These are phyloP conservation scores for Balansia obtecta DNA, from an alignment of 2,329 filamentous ascomycete genomes.

Conservation along the genomic window DNA sequence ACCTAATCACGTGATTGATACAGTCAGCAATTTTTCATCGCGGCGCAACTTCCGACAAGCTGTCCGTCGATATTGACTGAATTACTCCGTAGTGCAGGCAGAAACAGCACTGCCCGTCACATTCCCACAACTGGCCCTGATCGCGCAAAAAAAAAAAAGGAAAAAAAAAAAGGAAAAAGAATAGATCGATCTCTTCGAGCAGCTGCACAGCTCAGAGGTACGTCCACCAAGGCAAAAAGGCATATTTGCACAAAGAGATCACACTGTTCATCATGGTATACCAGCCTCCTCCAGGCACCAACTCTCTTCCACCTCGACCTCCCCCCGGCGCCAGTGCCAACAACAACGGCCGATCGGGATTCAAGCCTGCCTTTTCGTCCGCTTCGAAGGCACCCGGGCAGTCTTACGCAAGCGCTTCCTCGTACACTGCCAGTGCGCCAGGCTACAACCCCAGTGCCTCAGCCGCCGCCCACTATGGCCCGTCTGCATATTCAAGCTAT, in stretches of 20 bases:
- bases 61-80: too few relatives aligned
- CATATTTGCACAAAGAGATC: slow-evolving; percentile 4
- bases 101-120: background rate
- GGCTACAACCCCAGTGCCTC: background rate
- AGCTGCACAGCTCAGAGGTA: slow-evolving; percentile 36
- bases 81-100: background rate
- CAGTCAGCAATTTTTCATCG: too few relatives aligned
- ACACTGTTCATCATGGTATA: slow-evolving; percentile 67
- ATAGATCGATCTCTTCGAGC: slow-evolving; percentile 19
- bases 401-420: slow-evolving; percentile 21
- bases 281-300: slow-evolving; percentile 67
- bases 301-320: slow-evolving; percentile 60
- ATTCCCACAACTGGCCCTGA: background rate
- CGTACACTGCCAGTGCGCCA: slow-evolving; percentile 17
- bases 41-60: too few relatives aligned
- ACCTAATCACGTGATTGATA: too few relatives aligned
- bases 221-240: slow-evolving; percentile 17
- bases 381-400: slow-evolving; percentile 22
- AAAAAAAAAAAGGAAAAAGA: background rate
- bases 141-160: background rate
- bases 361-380: slow-evolving; percentile 39
- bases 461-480: slow-evolving; percentile 6
- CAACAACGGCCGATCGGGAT: slow-evolving; percentile 25
- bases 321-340: slow-evolving; percentile 37
- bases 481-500: slow-evolving; percentile 15